A percentile compares a stretch with the other conserved stretches of the same genome.
Conservation (phyloP, 2,329 filamentous ascomycete species). For the Magnaporthiopsis poae region DNA sequence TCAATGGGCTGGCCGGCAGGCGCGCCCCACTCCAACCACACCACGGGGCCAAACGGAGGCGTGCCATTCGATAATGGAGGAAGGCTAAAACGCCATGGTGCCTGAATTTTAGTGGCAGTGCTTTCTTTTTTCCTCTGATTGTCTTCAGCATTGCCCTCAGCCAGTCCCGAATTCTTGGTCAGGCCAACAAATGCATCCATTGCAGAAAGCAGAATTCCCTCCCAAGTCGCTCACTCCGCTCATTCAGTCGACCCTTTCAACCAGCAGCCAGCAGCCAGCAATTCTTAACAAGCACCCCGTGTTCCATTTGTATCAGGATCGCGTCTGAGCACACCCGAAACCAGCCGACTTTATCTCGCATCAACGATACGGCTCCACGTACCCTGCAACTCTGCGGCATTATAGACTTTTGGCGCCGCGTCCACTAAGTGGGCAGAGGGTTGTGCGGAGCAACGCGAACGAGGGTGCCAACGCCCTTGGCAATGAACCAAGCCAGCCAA, state of each 20-base stretch:
- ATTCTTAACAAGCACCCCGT: not conserved
- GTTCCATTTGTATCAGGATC: not conserved
- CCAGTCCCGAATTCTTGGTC: not conserved
- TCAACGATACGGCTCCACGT: not conserved
- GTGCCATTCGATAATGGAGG: not conserved
- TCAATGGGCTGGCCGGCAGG: not conserved
- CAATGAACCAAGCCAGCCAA: not conserved
- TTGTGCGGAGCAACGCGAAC: not conserved
- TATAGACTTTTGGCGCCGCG: not conserved
- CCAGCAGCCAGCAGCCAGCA: not conserved
- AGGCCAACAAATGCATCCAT: too few relatives aligned
- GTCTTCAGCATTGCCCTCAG: not conserved
- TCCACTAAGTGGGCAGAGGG: too few relatives aligned
- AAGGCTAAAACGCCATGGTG: not conserved
- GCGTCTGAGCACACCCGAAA: too few relatives aligned
- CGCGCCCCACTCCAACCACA: not conserved
- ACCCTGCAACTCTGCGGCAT: not conserved
- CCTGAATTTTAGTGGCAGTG: not conserved
- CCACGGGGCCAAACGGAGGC: not conserved
- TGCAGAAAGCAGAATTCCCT: not conserved
- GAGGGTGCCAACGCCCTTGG: not conserved
- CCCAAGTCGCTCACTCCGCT: too few relatives aligned
- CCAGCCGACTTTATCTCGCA: not conserved
- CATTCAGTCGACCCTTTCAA: too few relatives aligned
- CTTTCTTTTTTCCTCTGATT: not conserved